These are phyloP conservation scores for Emiliania huxleyi DNA, from an alignment of 78 protist species.

Conservation along the genomic window DNA sequence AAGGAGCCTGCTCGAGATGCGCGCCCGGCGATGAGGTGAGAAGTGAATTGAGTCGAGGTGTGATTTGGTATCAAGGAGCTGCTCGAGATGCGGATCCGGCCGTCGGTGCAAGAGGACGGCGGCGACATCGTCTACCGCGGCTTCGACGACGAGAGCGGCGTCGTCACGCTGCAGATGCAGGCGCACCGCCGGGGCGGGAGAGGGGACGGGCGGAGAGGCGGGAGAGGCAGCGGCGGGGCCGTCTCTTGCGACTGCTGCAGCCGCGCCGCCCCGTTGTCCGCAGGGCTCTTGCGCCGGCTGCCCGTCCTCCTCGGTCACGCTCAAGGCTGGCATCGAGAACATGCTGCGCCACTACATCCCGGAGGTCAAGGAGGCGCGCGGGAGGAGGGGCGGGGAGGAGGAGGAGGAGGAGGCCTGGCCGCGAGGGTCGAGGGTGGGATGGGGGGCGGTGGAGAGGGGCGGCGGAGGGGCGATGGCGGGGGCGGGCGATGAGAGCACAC, in stretches of 20 bases:
- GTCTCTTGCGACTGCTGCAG: no score
- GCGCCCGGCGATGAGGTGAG: no score
- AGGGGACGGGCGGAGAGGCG: no score
- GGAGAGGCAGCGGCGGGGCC: no score
- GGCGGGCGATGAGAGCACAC: no score
- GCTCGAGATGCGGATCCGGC: slow-evolving; percentile 80
- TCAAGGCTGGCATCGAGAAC: slow-evolving; percentile 84
- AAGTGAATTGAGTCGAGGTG: no score
- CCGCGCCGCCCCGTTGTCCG: no score
- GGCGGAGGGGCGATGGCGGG: no score
- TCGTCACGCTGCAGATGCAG: slow-evolving; percentile 60
- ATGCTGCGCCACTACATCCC: slow-evolving; percentile 89
- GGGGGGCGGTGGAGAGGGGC: no score
- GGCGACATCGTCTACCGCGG: slow-evolving; percentile 75
- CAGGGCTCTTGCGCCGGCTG: slow-evolving; percentile 23
- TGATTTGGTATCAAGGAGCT: no score
- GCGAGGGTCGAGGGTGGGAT: no score
- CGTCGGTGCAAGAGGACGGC: slow-evolving; percentile 83
- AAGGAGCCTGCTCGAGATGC: slow-evolving; percentile 81
- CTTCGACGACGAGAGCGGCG: slow-evolving; percentile 61
- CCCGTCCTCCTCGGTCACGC: slow-evolving; percentile 62
- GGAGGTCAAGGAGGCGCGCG: slow-evolving; percentile 69
- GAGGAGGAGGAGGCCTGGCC: background rate
- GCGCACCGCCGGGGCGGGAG: no score
- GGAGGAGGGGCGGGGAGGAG: background rate